phyloP scores from a whole-genome alignment of 371 early-diverging fungal genomes.

The Zychaea mexicana region DNA sequence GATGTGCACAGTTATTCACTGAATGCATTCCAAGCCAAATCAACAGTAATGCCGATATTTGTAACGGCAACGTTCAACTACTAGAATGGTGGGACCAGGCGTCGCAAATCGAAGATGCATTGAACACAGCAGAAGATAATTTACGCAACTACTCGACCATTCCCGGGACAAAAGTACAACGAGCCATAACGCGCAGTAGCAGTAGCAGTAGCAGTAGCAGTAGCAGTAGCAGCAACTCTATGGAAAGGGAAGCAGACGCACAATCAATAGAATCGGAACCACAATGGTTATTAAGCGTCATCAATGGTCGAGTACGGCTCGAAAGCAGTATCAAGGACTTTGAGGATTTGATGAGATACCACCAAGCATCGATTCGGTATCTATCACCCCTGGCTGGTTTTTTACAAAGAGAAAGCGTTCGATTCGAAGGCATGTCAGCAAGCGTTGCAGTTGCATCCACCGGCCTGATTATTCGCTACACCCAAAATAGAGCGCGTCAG shows the following conservation, averaged over 20 bases:
- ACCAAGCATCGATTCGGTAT: conserved; percentile 11
- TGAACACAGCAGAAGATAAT: neutral
- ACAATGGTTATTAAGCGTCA: conserved; percentile 15
- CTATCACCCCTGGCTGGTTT: conserved; percentile 15
- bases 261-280: neutral
- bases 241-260: neutral
- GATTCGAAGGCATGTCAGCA: neutral
- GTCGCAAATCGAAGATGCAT: neutral
- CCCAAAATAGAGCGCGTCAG: neutral
- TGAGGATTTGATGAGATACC: conserved; percentile 8
- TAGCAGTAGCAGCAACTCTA: neutral
- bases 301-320: conserved; percentile 12
- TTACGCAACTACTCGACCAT: neutral
- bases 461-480: neutral
- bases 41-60: neutral
- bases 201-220: no score
- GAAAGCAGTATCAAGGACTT: conserved; percentile 11
- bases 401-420: conserved; percentile 1
- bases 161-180: no score
- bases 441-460: neutral
- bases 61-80: neutral
- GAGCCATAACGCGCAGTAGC: neutral
- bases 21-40: neutral
- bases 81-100: conserved; percentile 1
- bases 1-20: neutral